A percentile compares a stretch with the other conserved stretches of the same genome.
phyloP scores from a whole-genome alignment of 345 rosid genomes.

The Physaria fendleri region DNA sequence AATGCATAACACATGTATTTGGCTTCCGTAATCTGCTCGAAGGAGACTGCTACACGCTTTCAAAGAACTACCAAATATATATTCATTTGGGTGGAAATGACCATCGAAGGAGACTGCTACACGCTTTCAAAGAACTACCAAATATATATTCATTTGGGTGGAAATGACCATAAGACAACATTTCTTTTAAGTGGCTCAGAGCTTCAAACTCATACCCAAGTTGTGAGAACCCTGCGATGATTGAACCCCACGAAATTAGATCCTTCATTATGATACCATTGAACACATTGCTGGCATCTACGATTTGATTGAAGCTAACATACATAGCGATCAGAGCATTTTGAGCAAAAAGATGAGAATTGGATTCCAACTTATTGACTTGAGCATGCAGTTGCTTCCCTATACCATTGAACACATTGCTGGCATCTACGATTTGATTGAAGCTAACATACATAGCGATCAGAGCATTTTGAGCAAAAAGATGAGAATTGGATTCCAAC shows the following conservation, averaged over 20 bases:
- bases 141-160: slow-evolving; percentile 52
- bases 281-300: slow-evolving; percentile 45
- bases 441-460: slow-evolving; percentile 55
- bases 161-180: slow-evolving; percentile 44
- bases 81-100: slow-evolving; percentile 47
- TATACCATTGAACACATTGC: slow-evolving; percentile 35
- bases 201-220: slow-evolving; percentile 50
- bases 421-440: slow-evolving; percentile 37
- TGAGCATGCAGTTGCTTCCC: slow-evolving; percentile 58
- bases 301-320: slow-evolving; percentile 38
- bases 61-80: slow-evolving; percentile 48
- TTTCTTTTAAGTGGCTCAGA: slow-evolving; percentile 36
- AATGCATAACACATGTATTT: slow-evolving; percentile 46
- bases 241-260: slow-evolving; percentile 57
- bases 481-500: slow-evolving; percentile 36
- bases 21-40: slow-evolving; percentile 45
- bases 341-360: slow-evolving; percentile 40
- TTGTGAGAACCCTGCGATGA: slow-evolving; percentile 50
- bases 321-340: slow-evolving; percentile 61
- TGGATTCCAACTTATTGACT: slow-evolving; percentile 40
- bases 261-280: slow-evolving; percentile 38
- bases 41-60: slow-evolving; percentile 50
- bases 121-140: slow-evolving; percentile 51
- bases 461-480: slow-evolving; percentile 52
- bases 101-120: slow-evolving; percentile 42